phyloP scores from a whole-genome alignment of 2,329 filamentous ascomycete genomes.

The Talaromyces sp. region DNA sequence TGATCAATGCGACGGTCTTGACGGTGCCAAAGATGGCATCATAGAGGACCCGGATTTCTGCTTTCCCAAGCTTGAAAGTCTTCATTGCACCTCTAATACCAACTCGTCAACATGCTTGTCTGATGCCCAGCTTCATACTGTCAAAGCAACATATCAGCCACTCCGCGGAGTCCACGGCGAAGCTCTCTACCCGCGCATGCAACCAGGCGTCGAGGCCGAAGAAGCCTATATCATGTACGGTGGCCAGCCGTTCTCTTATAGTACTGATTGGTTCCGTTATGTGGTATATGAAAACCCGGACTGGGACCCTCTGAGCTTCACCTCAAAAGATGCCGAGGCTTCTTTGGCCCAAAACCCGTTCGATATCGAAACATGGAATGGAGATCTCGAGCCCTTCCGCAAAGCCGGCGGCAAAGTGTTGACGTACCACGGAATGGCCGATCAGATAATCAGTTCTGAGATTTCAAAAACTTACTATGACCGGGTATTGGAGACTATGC shows the following conservation, averaged over 20 bases:
- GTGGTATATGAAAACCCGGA: conserved; percentile 2
- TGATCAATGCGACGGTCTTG: conserved; percentile 27
- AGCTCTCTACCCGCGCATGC: conserved; percentile 30
- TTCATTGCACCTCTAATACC: not conserved
- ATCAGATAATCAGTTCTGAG: conserved; percentile 49
- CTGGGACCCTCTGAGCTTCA: conserved; percentile 1
- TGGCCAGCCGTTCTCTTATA: conserved; percentile 38
- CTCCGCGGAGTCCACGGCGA: conserved; percentile 14
- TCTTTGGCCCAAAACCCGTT: conserved; percentile 1
- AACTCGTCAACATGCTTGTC: not conserved
- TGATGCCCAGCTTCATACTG: not conserved
- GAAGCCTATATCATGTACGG: conserved; percentile 28
- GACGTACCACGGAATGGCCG: conserved; percentile 38
- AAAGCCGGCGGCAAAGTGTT: conserved; percentile 38
- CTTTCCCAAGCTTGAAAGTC: not conserved
- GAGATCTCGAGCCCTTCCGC: conserved; percentile 34
- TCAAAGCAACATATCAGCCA: not conserved
- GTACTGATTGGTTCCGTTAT: not conserved
- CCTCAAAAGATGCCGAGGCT: not conserved
- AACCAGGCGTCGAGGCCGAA: conserved; percentile 26
- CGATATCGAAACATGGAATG: conserved; percentile 34
- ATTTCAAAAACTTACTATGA: conserved; percentile 50
- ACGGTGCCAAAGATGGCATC: conserved; percentile 30
- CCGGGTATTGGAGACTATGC: conserved; percentile 37
- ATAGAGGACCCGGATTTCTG: conserved; percentile 31